Percentiles rank a stretch among this genome's conserved stretches.
These are phyloP conservation scores for Fomitopsis palustris DNA, from an alignment of 1,284 basidiomycete species.

Conservation along the genomic window DNA sequence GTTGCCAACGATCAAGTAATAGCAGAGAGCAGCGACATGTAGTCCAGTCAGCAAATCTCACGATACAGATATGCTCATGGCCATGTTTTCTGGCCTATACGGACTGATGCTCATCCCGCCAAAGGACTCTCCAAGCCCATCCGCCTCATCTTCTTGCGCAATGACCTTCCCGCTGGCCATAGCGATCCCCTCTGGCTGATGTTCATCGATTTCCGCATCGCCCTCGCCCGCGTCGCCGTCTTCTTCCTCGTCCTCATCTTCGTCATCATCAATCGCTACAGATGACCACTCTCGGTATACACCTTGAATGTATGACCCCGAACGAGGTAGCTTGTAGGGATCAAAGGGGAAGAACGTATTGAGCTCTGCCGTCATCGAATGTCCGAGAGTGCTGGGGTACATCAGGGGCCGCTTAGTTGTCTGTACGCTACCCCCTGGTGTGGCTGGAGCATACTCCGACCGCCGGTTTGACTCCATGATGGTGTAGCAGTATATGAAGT, in stretches of 20 bases:
- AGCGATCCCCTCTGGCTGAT: slow-evolving; percentile 33
- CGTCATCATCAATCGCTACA: slow-evolving; percentile 72
- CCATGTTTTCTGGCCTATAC: slow-evolving; percentile 11
- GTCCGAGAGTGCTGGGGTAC: slow-evolving; percentile 32
- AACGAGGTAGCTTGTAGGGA: slow-evolving; percentile 87
- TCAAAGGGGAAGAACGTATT: slow-evolving; percentile 99
- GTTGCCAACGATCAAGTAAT: neutral
- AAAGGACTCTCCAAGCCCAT: slow-evolving; percentile 58
- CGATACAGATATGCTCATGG: slow-evolving; percentile 2
- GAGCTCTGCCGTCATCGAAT: slow-evolving; percentile 64
- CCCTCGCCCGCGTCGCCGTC: slow-evolving; percentile 43
- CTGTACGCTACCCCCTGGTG: slow-evolving; percentile 5
- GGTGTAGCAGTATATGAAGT: slow-evolving; percentile 94
- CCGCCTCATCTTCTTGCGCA: slow-evolving; percentile 31
- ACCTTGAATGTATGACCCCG: slow-evolving; percentile 62
- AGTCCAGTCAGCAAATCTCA: neutral
- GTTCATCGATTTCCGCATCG: slow-evolving; percentile 27
- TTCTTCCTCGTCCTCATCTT: slow-evolving; percentile 61
- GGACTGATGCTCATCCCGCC: slow-evolving; percentile 82
- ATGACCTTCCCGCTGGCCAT: slow-evolving; percentile 7
- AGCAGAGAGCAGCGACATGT: neutral
- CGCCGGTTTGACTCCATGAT: slow-evolving; percentile 86
- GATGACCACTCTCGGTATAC: slow-evolving; percentile 76
- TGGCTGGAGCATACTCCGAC: slow-evolving; percentile 37
- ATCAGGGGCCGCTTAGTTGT: slow-evolving; percentile 11